These are phyloP conservation scores for Coemansia sp. DNA, from an alignment of 371 early-diverging fungal genomes.

Conservation along the genomic window DNA sequence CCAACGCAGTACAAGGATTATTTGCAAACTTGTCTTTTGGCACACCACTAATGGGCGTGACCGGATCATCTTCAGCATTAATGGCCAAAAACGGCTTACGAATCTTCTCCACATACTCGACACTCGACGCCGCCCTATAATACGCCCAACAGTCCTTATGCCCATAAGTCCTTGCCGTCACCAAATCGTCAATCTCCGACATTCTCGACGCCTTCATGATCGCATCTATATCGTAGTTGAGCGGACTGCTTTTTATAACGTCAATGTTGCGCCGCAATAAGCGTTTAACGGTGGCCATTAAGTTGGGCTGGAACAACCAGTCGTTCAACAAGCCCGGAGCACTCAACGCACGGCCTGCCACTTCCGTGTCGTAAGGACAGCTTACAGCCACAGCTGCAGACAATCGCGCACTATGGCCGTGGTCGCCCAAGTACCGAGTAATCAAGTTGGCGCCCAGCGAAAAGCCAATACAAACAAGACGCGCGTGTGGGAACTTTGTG, in stretches of 20 bases:
- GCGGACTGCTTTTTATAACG: conserved; percentile 52
- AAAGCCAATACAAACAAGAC: conserved; percentile 77
- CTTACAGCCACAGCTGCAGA: conserved; percentile 72
- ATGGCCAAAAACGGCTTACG: conserved; percentile 75
- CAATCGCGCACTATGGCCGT: conserved; percentile 71
- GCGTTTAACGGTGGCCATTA: conserved; percentile 67
- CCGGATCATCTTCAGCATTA: conserved; percentile 88
- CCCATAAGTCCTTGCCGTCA: conserved; percentile 67
- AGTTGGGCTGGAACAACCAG: conserved; percentile 65
- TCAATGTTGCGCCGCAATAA: conserved; percentile 62
- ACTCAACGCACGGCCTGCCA: conserved; percentile 23
- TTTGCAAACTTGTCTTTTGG: conserved; percentile 64
- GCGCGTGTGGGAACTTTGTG: conserved; percentile 58
- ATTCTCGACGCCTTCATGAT: conserved; percentile 56
- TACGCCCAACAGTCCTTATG: conserved; percentile 81
- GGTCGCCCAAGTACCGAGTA: conserved; percentile 89
- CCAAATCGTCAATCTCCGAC: conserved; percentile 72
- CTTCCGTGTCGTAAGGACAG: conserved; percentile 70
- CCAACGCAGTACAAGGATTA: conserved; percentile 81
- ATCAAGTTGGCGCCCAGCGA: conserved; percentile 88
- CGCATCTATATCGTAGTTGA: conserved; percentile 56
- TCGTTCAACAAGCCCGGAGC: conserved; percentile 58
- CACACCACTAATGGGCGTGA: conserved; percentile 67
- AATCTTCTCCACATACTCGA: conserved; percentile 67
- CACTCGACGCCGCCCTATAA: conserved; percentile 73